Evolutionary conservation across 257 asterid genomes (phyloP), one percentile per base, ranked within the genome.

Genomic region (Jacaranda copaia): DNA sequence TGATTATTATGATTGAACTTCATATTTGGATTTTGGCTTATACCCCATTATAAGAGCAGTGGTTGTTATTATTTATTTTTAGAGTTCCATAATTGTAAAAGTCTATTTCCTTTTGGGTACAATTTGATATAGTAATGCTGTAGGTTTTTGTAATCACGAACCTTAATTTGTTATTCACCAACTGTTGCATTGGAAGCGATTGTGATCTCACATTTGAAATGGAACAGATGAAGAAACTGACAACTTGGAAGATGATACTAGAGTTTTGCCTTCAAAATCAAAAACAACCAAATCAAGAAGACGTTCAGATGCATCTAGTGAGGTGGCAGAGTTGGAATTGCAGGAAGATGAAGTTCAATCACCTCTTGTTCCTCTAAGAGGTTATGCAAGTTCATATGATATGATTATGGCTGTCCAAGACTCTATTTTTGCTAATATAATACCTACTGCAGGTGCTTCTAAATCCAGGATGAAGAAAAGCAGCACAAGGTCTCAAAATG

Each of bases 311-410:
- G 87, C 79, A 79, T 82, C 90, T 5, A 85, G 97, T 79, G 94
- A 84, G 82, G 77, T 85, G 81, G 79, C 91, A 16, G 90, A 84
- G 74, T 12, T 80, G 67, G 89, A 83, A 58, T 5, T 61, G 78
- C 86, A 79, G 52, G 94, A 86, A 56, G 86, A 82, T 61, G 99
- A 93, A 88, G 92, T 88, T 83, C 92, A 89, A 76, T 91, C 92
- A 0, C 82, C 91, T 70, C 78, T 40, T 43, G 79, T 63, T 73
- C 81, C 43, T 77, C 77, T 36, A 49, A 81, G 32, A 84, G 89
- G 96, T 85, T 76, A 73, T 68, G 58, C 45, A 42, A 57, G 38
- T 74, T 75, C 76, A 5, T 68, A 52, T 75, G 38, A 61, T 81
- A 53, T 68, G 32, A 63, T 6, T 25, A 71, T 48, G 15, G 35